A percentile compares a stretch with the other conserved stretches of the same genome.
These are phyloP conservation scores for Macrotyloma uniflorum DNA, from an alignment of 306 rosid genomes.

Conservation along the genomic window DNA sequence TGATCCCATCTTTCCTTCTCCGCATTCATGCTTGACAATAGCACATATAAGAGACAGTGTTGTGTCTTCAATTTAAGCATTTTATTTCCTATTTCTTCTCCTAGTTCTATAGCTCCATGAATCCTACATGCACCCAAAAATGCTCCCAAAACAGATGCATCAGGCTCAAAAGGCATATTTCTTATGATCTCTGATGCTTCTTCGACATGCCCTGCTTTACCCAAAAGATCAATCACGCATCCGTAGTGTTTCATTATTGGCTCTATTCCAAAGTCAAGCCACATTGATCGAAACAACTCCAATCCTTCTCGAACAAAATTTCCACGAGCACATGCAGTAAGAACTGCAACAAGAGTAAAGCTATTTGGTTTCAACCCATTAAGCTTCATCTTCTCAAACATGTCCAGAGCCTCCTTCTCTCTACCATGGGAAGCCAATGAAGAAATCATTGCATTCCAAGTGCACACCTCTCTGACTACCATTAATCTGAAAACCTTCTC, in stretches of 20 bases:
- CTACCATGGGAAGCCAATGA: slow-evolving; percentile 67
- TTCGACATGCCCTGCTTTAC: slow-evolving; percentile 68
- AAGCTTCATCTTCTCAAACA: slow-evolving; percentile 62
- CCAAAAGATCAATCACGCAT: slow-evolving; percentile 77
- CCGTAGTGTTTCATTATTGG: slow-evolving; percentile 74
- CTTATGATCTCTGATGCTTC: slow-evolving; percentile 64
- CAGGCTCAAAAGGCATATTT: slow-evolving; percentile 72
- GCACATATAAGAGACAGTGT: slow-evolving; percentile 57
- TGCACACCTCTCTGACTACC: slow-evolving; percentile 57
- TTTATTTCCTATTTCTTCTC: slow-evolving; percentile 59
- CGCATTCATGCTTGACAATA: slow-evolving; percentile 70
- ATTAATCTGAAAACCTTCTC: slow-evolving; percentile 49
- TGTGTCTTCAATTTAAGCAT: slow-evolving; percentile 56
- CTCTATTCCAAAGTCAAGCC: slow-evolving; percentile 43
- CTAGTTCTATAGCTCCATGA: slow-evolving; percentile 75
- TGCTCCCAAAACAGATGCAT: slow-evolving; percentile 69
- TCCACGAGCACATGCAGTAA: slow-evolving; percentile 80
- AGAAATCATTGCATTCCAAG: slow-evolving; percentile 89
- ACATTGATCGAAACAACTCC: slow-evolving; percentile 63
- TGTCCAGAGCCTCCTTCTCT: slow-evolving; percentile 63
- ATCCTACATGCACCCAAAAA: slow-evolving; percentile 78
- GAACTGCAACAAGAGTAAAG: slow-evolving; percentile 69
- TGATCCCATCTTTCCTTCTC: slow-evolving; percentile 72
- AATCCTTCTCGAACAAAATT: slow-evolving; percentile 55
- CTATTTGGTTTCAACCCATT: slow-evolving; percentile 56